phyloP scores from a whole-genome alignment of 2,329 filamentous ascomycete species.

The Aureobasidium sp. region DNA sequence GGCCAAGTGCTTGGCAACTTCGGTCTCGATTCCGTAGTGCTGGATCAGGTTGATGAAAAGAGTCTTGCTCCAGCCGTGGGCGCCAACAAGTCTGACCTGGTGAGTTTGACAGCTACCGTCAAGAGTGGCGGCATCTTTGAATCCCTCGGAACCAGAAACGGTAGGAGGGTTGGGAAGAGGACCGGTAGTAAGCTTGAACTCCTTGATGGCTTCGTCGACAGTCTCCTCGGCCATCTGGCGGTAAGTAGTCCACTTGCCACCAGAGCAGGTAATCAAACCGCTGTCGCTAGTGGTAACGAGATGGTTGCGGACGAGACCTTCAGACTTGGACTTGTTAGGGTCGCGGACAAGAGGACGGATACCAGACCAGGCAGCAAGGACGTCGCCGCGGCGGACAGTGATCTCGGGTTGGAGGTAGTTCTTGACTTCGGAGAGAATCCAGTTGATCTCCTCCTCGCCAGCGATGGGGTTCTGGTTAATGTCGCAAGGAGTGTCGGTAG shows the following conservation, averaged over 20 bases:
- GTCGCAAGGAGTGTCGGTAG: constrained; percentile 68
- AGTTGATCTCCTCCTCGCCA: constrained; percentile 75
- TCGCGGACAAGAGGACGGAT: constrained; percentile 81
- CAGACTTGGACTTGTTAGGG: constrained; percentile 75
- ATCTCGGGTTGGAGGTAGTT: constrained; percentile 78
- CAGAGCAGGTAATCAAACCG: constrained; percentile 75
- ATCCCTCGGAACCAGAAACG: constrained; percentile 59
- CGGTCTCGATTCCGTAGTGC: constrained; percentile 84
- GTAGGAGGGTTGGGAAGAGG: constrained; percentile 49
- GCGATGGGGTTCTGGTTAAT: constrained; percentile 68
- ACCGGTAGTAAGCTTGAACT: constrained; percentile 54
- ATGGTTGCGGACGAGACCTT: constrained; percentile 82
- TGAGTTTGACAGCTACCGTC: constrained; percentile 77
- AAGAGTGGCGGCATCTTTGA: constrained; percentile 62
- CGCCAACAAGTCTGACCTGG: constrained; percentile 69
- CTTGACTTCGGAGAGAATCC: constrained; percentile 77
- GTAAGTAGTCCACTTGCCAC: constrained; percentile 90
- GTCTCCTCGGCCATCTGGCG: constrained; percentile 88
- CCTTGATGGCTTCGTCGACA: constrained; percentile 67
- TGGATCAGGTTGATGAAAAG: constrained; percentile 94
- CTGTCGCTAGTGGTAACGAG: constrained; percentile 71
- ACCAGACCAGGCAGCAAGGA: constrained; percentile 84
- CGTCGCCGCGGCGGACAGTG: constrained; percentile 73
- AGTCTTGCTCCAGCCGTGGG: constrained; percentile 81
- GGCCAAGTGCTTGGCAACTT: constrained; percentile 81